These are phyloP conservation scores for Nakaseomyces bracarensis DNA, from an alignment of 1,139 yeast species.

Conservation along the genomic window DNA sequence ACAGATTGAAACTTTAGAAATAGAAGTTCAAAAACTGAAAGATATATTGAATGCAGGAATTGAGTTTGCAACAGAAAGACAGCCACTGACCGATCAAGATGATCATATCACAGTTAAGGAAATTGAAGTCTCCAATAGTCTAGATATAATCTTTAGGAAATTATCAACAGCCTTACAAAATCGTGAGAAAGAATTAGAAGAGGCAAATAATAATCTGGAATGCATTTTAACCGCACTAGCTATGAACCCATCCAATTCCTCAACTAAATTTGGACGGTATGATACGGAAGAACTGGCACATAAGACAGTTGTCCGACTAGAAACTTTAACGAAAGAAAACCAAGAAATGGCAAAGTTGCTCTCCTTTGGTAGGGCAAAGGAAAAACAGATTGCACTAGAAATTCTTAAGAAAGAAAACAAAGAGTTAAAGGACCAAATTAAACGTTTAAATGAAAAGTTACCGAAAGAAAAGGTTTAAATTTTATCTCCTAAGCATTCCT, in stretches of 20 bases:
- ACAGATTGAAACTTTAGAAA: slow-evolving; percentile 35
- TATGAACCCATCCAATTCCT: slow-evolving; percentile 37
- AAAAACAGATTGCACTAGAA: slow-evolving; percentile 61
- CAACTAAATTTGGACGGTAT: slow-evolving; percentile 45
- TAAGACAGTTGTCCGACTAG: slow-evolving; percentile 57
- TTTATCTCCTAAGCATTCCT: not conserved
- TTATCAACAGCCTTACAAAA: slow-evolving; percentile 43
- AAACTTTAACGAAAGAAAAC: slow-evolving; percentile 60
- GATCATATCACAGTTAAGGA: slow-evolving; percentile 8
- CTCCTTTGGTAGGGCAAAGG: slow-evolving; percentile 64
- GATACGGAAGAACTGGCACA: slow-evolving; percentile 76
- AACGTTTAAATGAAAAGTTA: slow-evolving; percentile 13
- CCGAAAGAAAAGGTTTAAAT: not conserved
- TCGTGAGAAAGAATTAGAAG: slow-evolving; percentile 49
- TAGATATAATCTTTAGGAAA: slow-evolving; percentile 30
- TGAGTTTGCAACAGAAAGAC: slow-evolving; percentile 8
- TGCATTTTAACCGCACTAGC: slow-evolving; percentile 50
- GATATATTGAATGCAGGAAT: slow-evolving; percentile 18
- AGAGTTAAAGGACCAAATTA: slow-evolving; percentile 35
- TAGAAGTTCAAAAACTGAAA: slow-evolving; percentile 32
- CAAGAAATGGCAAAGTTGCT: slow-evolving; percentile 60
- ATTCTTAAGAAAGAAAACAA: slow-evolving; percentile 45
- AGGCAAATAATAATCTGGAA: slow-evolving; percentile 55
- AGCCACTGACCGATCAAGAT: slow-evolving; percentile 11
- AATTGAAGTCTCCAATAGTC: slow-evolving; percentile 19